Evolutionary conservation across 169 alveolate species (phyloP).

Genomic region (Perkinsus olseni): DNA sequence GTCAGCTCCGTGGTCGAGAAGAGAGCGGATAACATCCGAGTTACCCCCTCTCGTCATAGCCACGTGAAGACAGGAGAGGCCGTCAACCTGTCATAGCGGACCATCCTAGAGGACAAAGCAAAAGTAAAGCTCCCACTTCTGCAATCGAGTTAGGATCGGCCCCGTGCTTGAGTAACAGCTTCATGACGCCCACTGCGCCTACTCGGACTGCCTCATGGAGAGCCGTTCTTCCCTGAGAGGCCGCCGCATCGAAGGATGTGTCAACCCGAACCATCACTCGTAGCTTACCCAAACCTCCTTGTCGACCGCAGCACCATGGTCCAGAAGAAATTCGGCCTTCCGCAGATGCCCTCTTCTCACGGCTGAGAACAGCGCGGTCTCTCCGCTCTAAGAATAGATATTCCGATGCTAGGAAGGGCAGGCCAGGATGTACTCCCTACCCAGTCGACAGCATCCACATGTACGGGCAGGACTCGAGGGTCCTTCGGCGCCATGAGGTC

Average conservation of each 20-base stretch:
- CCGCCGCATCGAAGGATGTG: not conserved
- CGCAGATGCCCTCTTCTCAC: not conserved
- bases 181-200: not conserved
- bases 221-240: not conserved
- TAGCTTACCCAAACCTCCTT: not conserved
- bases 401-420: no score
- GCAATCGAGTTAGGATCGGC: not conserved
- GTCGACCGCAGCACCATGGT: not conserved
- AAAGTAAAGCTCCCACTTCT: not conserved
- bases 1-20: not conserved
- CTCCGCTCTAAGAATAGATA: not conserved
- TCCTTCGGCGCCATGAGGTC: not conserved
- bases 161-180: not conserved
- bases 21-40: not conserved
- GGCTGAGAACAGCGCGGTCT: not conserved
- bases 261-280: not conserved
- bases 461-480: not conserved
- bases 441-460: not conserved
- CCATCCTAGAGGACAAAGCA: not conserved
- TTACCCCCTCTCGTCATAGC: not conserved
- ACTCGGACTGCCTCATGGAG: not conserved
- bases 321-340: not conserved
- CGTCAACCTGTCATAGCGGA: not conserved
- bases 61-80: not conserved
- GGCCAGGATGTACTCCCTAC: not conserved